Evolutionary conservation across 2,329 filamentous ascomycete genomes (phyloP), one percentile per base, ranked within the genome.

Genomic region (Colletotrichum sp.): DNA sequence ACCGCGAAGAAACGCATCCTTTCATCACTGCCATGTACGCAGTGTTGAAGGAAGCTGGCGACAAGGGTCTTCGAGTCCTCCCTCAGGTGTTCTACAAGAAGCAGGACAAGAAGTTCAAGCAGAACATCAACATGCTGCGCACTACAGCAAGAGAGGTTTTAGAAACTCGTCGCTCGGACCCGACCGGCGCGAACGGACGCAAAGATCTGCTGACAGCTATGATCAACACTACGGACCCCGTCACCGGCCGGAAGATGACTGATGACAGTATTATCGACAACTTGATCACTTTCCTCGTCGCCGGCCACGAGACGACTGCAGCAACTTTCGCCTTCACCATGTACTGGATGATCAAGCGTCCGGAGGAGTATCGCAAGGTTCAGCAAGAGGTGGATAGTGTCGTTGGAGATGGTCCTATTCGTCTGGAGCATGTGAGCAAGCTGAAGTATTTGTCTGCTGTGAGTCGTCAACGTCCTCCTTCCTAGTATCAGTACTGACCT

Each of bases 171-270:
- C 90, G 89, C 77, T 82, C 87, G 16, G 86, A 92, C 71, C 90
- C 90, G 0, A 28, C 87, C 16, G 34, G 92, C 70, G 90, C 90
- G 0, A 64, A 30, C 13, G 55, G 66, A 6, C 48, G 68, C 3
- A 93, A 93, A 72, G 94, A 95, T 81, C 85, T 95, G 6, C 82
- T 95, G n/a, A 91, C 90, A 76, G 90, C 92, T 8, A 93, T 95
- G 91, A 84, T 95, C 36, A 86, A 90, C 9, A 92, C 91, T 1
- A 87, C 86, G 10, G 93, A 95, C 80, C 86, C 90, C 3, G 89
- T 91, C 83, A 94, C 93, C 2, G 92, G 93, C 9, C 85, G 91
- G 77, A 87, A 88, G 8, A 86, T 95, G 81, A 88, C 85, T 0
- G 90, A 93, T 78, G 85, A 89, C 5, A 89, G 86, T 36, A 93